Evolutionary conservation across 805 yeast species (phyloP), one percentile per base, ranked within the genome.

Genomic region (Candida cerambycidarum): DNA sequence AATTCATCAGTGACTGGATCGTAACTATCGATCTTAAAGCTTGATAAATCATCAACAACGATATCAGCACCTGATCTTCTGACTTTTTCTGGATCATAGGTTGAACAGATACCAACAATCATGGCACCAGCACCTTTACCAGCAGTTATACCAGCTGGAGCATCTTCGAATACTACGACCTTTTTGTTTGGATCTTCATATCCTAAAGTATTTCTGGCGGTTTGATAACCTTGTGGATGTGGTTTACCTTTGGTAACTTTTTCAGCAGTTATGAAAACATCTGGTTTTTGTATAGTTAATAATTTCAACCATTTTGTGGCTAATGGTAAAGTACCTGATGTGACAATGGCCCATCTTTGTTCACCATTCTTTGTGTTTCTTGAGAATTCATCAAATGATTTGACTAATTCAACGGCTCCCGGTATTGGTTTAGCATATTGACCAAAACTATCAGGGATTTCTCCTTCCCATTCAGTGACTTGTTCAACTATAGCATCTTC

Each of bases 131-230:
- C 90, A 43, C 76, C 85, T 59, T 80, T 79, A 58, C 95, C 95
- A 30, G 95, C 92, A 55, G 78, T 67, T 50, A 86, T 80, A 59
- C 96, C 95, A 38, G 93, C 90, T 45, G 89, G 92, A 35, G 95
- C 95, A 61, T 87, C 96, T 69, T 87, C 96, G 58, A 87, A 87
- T 39, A 84, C 89, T 32, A 86, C 82, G 42, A 67, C 73, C 55
- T 69, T 68, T 51, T 65, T 60, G 41, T 52, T 46, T 23, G 60
- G 43, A 27, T 55, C 47, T 44, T 64, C 63, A 53, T 66, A 70
- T 19, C 76, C 75, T 51, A 75, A 63, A 32, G 71, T 53, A 45
- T 66, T 56, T 62, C 78, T 72, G 47, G 87, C 88, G 58, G 69
- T 61, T 50, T 76, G 70, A 71, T 87, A 87, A 42, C 95, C 93